These are phyloP conservation scores for Zea mays DNA, from an alignment of 176 grass and related monocot species.

Conservation along the genomic window DNA sequence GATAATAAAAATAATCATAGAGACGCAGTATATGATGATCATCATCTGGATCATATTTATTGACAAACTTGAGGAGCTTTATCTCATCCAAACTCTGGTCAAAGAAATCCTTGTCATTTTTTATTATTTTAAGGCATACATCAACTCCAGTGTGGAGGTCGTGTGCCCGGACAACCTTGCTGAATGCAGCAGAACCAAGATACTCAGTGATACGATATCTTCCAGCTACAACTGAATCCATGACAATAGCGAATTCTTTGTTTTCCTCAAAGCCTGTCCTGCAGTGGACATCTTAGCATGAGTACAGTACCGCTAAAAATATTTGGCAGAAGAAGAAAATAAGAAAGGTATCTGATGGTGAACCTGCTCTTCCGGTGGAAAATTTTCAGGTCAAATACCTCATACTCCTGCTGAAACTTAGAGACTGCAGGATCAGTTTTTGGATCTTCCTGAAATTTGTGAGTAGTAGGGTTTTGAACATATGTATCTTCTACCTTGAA, in stretches of 20 bases:
- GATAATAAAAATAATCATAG: constrained; percentile 96
- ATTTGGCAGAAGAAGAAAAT: constrained; percentile 26
- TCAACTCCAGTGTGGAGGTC: constrained; percentile 77
- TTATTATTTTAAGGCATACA: constrained; percentile 99
- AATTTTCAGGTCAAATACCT: constrained; percentile 84
- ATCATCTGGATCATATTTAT: constrained; percentile 90
- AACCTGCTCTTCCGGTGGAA: constrained; percentile 86
- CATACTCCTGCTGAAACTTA: constrained; percentile 72
- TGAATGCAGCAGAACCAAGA: constrained; percentile 96
- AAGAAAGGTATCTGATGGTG: constrained; percentile 23
- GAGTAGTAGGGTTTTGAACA: constrained; percentile 27
- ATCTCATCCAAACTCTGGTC: constrained; percentile 99
- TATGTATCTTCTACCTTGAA: constrained; percentile 27
- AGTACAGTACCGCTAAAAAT: constrained; percentile 43
- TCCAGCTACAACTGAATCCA: constrained; percentile 85
- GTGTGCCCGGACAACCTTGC: constrained; percentile 82
- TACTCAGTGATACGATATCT: constrained; percentile 87
- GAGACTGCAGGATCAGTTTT: constrained; percentile 58
- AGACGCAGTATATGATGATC: constrained; percentile 79
- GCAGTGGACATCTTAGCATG: constrained; percentile 52
- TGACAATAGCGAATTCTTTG: constrained; percentile 91
- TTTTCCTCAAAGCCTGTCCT: constrained; percentile 99
- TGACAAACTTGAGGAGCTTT: constrained; percentile 97
- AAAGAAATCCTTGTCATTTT: constrained; percentile 97
- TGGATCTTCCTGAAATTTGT: constrained; percentile 46